Evolutionary conservation across 495 filamentous ascomycete species (phyloP).

Genomic region (Neurospora sp.): DNA sequence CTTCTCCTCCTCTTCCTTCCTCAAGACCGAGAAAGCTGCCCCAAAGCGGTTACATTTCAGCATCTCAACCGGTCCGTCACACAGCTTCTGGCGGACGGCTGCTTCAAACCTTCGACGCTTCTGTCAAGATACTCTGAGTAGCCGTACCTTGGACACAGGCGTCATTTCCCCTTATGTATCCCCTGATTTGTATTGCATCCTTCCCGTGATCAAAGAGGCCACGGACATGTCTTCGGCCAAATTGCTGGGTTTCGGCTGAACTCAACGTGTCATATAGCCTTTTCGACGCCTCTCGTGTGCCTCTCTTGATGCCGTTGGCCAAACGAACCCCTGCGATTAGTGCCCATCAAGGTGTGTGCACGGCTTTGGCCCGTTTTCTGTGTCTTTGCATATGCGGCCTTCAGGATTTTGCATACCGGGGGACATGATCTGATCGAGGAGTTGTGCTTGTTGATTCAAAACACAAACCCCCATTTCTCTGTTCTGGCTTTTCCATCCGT

Average conservation of each 20-base stretch:
- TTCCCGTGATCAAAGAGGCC: background rate
- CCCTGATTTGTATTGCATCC: background rate
- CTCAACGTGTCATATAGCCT: conserved; percentile 26
- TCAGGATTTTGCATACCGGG: conserved; percentile 5
- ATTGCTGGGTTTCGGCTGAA: conserved; percentile 29
- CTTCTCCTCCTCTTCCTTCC: background rate
- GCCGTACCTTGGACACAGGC: background rate
- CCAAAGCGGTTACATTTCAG: background rate
- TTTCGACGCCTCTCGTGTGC: conserved; percentile 8
- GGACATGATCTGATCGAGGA: background rate
- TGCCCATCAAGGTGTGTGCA: conserved; percentile 2
- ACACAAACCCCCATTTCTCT: background rate
- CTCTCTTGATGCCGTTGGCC: conserved; percentile 12
- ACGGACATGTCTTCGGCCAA: conserved; percentile 11
- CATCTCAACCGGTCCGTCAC: background rate
- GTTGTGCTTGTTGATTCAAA: background rate
- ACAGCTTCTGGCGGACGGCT: background rate
- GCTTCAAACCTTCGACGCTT: background rate
- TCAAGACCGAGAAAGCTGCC: background rate
- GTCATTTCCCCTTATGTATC: background rate
- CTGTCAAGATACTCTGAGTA: background rate
- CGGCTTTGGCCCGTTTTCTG: conserved; percentile 10
- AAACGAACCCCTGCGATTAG: conserved; percentile 2
- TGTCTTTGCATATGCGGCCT: conserved; percentile 18
- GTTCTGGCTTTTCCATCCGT: background rate